Percentiles rank a stretch among this genome's conserved stretches.
Evolutionary conservation across 352 stramenopile species (phyloP).

Genomic region (Phytophthora gonapodyides): DNA sequence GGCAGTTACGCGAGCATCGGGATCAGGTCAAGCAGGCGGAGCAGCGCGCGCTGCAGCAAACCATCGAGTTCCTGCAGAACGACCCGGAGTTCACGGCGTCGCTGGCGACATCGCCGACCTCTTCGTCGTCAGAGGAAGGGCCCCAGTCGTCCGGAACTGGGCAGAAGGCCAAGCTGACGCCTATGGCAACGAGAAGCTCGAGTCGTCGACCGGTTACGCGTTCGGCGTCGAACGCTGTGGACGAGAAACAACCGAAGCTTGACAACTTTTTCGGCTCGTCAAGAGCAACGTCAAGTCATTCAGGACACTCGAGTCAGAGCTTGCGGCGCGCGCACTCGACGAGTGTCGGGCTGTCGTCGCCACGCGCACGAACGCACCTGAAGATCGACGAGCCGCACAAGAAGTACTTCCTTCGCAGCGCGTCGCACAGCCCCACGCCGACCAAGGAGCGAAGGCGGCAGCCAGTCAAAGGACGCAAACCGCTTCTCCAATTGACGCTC

Average conservation of each 20-base stretch:
- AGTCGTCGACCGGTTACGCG: slow-evolving; percentile 34
- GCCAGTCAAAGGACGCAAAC: slow-evolving; percentile 28
- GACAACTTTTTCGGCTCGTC: slow-evolving; percentile 44
- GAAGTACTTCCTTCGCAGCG: slow-evolving; percentile 45
- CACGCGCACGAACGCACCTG: slow-evolving; percentile 18
- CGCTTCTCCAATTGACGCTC: slow-evolving; percentile 49
- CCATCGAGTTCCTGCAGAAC: slow-evolving; percentile 57
- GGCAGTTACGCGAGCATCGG: slow-evolving; percentile 39
- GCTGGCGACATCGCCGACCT: slow-evolving; percentile 24
- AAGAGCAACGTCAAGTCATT: slow-evolving; percentile 25
- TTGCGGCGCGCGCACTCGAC: slow-evolving; percentile 26
- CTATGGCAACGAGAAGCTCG: slow-evolving; percentile 17
- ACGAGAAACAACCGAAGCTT: slow-evolving; percentile 50
- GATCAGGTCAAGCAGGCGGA: slow-evolving; percentile 39
- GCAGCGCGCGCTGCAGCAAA: slow-evolving; percentile 48
- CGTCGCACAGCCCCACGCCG: slow-evolving; percentile 40
- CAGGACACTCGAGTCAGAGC: slow-evolving; percentile 5
- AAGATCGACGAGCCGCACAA: slow-evolving; percentile 30
- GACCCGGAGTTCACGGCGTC: slow-evolving; percentile 51
- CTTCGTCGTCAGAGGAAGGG: slow-evolving; percentile 24
- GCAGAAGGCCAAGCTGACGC: slow-evolving; percentile 14
- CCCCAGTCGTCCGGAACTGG: slow-evolving; percentile 1
- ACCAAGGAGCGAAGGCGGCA: slow-evolving; percentile 31
- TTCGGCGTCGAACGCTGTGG: slow-evolving; percentile 22
- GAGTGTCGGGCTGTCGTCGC: slow-evolving; percentile 22